These are phyloP conservation scores for Ogataea paraovalis DNA, from an alignment of 805 yeast species.

Conservation along the genomic window DNA sequence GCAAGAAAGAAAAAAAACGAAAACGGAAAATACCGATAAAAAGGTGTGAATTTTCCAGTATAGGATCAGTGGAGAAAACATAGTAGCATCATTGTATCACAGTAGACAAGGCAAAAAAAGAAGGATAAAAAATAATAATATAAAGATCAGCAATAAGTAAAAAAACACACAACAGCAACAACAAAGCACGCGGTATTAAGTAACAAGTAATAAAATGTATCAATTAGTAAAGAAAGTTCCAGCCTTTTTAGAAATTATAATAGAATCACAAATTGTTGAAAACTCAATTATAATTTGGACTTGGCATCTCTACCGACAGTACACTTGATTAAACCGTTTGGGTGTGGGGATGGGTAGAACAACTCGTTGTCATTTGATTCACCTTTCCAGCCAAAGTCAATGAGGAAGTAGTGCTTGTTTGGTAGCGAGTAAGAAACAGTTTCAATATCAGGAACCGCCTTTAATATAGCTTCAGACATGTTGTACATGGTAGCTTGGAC, in stretches of 20 bases:
- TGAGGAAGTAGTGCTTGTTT: slow-evolving; percentile 85
- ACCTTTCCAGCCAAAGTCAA: slow-evolving; percentile 82
- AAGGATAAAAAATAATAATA: no score
- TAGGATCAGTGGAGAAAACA: neutral
- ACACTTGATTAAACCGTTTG: slow-evolving; percentile 87
- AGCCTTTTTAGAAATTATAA: neutral
- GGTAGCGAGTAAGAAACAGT: slow-evolving; percentile 76
- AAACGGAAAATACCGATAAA: neutral
- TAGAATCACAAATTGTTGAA: neutral
- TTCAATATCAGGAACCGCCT: slow-evolving; percentile 49
- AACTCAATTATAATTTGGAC: slow-evolving; percentile 43
- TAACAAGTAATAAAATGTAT: neutral
- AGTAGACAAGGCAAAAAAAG: neutral
- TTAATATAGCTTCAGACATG: slow-evolving; percentile 75
- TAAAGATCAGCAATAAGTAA: no score
- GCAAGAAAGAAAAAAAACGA: neutral
- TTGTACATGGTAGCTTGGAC: slow-evolving; percentile 97
- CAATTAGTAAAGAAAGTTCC: neutral
- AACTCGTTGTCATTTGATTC: slow-evolving; percentile 74
- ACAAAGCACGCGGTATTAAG: neutral
- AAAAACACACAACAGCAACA: neutral
- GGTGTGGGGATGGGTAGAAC: slow-evolving; percentile 87
- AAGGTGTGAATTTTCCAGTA: neutral
- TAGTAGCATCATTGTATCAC: neutral
- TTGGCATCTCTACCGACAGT: slow-evolving; percentile 70